Conservation (phyloP, 129 eudicot species). For the Helichrysum umbraculigerum region DNA sequence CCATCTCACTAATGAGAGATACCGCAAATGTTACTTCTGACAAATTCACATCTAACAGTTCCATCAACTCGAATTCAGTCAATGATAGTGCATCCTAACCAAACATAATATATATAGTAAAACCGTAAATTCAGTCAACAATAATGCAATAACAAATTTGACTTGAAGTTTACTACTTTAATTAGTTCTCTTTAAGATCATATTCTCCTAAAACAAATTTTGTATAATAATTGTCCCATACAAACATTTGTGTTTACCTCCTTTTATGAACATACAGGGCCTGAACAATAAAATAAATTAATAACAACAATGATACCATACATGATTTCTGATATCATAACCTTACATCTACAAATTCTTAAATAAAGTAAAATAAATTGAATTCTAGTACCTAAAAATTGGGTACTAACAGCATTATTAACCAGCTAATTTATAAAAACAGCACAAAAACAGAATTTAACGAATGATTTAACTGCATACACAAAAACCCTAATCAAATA, state of each 20-base stretch:
- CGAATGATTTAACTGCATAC: neutral
- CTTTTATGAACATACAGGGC: neutral
- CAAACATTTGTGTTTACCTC: neutral
- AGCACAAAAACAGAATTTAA: neutral
- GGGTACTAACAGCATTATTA: neutral
- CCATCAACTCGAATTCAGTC: slow-evolving; percentile 90
- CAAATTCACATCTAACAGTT: slow-evolving; percentile 65
- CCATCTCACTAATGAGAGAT: slow-evolving; percentile 61
- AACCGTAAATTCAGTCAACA: neutral
- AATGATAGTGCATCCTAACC: slow-evolving; percentile 76
- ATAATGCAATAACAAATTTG: neutral
- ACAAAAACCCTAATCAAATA: slow-evolving; percentile 25
- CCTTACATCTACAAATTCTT: too few species aligned
- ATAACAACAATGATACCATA: too few species aligned
- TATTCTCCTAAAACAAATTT: neutral
- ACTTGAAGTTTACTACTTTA: neutral
- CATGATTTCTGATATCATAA: too few species aligned
- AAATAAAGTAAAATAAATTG: neutral
- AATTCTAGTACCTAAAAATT: too few species aligned
- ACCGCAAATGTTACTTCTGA: slow-evolving; percentile 56
- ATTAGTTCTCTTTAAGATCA: neutral
- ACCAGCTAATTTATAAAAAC: neutral
- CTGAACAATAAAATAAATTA: neutral
- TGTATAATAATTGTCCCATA: neutral
- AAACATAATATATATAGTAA: neutral